Conservation (phyloP, 2,329 filamentous ascomycete genomes). For the Leptographium flavum region DNA sequence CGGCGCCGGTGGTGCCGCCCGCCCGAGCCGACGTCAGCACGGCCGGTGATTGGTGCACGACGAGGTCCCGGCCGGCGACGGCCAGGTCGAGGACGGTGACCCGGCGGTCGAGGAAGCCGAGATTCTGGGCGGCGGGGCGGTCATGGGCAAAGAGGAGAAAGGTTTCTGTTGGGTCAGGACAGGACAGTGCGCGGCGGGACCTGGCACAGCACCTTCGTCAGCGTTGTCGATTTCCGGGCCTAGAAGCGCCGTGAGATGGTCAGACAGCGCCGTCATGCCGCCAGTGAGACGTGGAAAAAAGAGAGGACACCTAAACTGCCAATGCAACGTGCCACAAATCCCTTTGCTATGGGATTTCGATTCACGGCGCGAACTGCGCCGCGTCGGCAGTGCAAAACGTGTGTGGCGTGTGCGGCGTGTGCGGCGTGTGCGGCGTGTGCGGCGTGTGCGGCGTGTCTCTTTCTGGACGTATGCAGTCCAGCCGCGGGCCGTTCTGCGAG, state of each 20-base stretch:
- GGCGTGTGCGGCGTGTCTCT: too few relatives aligned
- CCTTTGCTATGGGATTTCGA: too few relatives aligned
- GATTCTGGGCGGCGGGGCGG: constrained; percentile 52
- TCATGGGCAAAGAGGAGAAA: constrained; percentile 73
- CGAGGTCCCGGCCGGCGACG: constrained; percentile 55
- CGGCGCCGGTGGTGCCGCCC: constrained; percentile 44
- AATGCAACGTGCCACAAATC: too few relatives aligned
- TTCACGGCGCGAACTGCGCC: too few relatives aligned
- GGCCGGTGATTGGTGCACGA: constrained; percentile 70
- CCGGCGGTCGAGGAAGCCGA: constrained; percentile 72
- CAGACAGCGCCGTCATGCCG: not conserved
- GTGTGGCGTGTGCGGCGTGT: too few relatives aligned
- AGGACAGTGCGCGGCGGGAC: not conserved
- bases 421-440: too few relatives aligned
- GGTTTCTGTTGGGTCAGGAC: constrained; percentile 44
- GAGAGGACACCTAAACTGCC: too few relatives aligned
- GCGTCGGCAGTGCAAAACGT: too few relatives aligned
- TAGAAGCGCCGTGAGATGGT: constrained; percentile 13
- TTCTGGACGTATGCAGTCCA: too few relatives aligned
- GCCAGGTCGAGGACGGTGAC: constrained; percentile 47
- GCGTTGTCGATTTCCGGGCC: constrained; percentile 31
- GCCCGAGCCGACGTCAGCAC: constrained; percentile 64
- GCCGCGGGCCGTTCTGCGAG: too few relatives aligned
- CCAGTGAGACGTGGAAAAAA: too few relatives aligned
- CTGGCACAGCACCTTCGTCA: constrained; percentile 26